Evolutionary conservation across 164 flowering plant species (phyloP), one percentile per base, ranked within the genome.

Genomic region (Berberis thunbergii): DNA sequence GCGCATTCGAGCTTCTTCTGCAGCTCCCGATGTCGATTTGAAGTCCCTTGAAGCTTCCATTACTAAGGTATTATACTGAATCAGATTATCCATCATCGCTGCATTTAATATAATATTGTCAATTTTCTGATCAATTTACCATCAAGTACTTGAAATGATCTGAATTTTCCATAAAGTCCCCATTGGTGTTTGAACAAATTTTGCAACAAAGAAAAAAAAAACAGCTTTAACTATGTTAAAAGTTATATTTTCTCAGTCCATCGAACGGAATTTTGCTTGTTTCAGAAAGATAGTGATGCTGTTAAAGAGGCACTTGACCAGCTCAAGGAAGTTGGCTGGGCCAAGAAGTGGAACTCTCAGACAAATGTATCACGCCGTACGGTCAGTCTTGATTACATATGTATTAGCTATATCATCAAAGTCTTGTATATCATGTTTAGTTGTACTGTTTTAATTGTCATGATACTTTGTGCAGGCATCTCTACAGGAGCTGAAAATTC

Each of bases 301-400:
- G 99, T 89, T 13, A 94, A 85, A 75, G 84, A 83, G 70, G 86
- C 89, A 50, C 93, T 94, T 67, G 86, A 88, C 84, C 86, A 83
- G 78, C 79, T 94, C 67, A 77, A 72, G 10, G 86, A 89, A 74
- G 75, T 60, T 66, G 98, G 96, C 45, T 94, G 96, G 97, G 95
- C 97, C 46, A 86, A 81, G 70, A 88, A 79, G 69, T 94, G 98
- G 98, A 80, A 86, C 61, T 91, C 96, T 75, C 98, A 94, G 74
- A 95, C 98, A 48, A 81, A 88, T 78, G 84, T 88, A 60, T 94
- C 98, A 1, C 85, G 95, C 45, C 91, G 98, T 63, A 78, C 74
- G 85, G 99, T 94, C 78, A 84, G 89, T 85, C 70, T 61, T 73
- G 64, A 66, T 76, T 64, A 63, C 67, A 70, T 61, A 67, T 68